Evolutionary conservation across 305 asterid species (phyloP).

Genomic region (Solanum chacoense): DNA sequence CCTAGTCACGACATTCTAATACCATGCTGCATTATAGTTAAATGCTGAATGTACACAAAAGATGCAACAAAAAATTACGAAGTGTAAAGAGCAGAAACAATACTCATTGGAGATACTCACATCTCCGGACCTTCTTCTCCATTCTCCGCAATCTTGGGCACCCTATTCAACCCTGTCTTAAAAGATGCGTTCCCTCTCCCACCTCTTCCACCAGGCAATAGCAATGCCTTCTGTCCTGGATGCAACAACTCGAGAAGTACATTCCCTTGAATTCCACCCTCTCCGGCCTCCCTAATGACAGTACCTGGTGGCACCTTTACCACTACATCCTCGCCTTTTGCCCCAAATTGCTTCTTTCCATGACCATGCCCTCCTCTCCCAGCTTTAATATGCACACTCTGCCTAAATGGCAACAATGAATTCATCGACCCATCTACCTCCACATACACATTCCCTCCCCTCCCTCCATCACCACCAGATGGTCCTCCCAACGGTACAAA

Average conservation of each 20-base stretch:
- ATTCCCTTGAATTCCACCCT: conserved; percentile 21
- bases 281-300: conserved; percentile 61
- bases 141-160: conserved; percentile 83
- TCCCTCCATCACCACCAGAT: conserved; percentile 94
- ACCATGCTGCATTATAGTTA: not conserved
- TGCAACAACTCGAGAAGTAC: conserved; percentile 64
- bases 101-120: conserved; percentile 29
- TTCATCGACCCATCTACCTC: conserved; percentile 76
- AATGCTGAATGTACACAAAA: not conserved
- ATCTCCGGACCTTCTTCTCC: conserved; percentile 87
- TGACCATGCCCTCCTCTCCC: conserved; percentile 87
- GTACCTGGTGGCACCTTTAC: conserved; percentile 93
- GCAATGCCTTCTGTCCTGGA: conserved; percentile 71
- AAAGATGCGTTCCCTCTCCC: conserved; percentile 91
- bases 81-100: not conserved
- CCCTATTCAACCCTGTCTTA: conserved; percentile 74
- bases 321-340: conserved; percentile 71
- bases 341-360: conserved; percentile 65
- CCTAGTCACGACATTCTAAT: not conserved
- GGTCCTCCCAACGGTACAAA: conserved; percentile 93
- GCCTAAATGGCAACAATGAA: conserved; percentile 74
- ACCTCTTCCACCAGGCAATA: conserved; percentile 85
- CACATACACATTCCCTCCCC: conserved; percentile 78
- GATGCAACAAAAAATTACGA: not conserved
- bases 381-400: conserved; percentile 64